Evolutionary conservation across 163 green algal genomes (phyloP).

Genomic region (Scenedesmus sp.): DNA sequence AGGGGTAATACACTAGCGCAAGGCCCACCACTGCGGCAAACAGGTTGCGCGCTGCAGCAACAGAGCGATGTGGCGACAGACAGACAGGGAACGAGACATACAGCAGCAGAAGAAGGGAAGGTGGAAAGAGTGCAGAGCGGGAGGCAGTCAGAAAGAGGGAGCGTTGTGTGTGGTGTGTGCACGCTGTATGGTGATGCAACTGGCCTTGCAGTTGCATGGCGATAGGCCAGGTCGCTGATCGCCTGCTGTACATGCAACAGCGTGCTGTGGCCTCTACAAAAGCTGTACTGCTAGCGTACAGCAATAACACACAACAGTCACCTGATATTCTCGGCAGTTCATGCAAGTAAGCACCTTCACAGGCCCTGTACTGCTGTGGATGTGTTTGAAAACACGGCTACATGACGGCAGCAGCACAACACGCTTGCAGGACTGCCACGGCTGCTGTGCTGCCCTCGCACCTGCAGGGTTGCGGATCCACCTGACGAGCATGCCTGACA

Average conservation of each 20-base stretch:
- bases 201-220: too few species aligned
- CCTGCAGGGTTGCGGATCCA: constrained; percentile 37
- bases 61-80: background rate
- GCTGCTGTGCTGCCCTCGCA: background rate
- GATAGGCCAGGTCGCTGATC: background rate
- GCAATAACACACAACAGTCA: too few species aligned
- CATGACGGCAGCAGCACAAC: background rate
- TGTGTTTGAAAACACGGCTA: background rate
- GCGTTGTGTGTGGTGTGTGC: background rate
- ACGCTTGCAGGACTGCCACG: background rate
- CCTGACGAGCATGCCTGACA: constrained; percentile 36
- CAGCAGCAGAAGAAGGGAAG: too few species aligned
- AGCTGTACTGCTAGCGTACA: background rate
- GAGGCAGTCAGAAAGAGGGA: background rate
- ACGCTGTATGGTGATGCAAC: too few species aligned
- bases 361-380: background rate
- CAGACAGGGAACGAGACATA: background rate
- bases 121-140: too few species aligned
- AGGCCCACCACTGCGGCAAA: constrained; percentile 84
- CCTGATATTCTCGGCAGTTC: background rate
- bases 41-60: constrained; percentile 76
- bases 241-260: background rate
- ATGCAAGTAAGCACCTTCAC: background rate
- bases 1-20: constrained; percentile 89
- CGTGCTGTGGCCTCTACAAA: background rate